Evolutionary conservation across 192 early-diverging fungal species (phyloP), one percentile per base, ranked within the genome.

Genomic region (Mycoemilia scoparia): DNA sequence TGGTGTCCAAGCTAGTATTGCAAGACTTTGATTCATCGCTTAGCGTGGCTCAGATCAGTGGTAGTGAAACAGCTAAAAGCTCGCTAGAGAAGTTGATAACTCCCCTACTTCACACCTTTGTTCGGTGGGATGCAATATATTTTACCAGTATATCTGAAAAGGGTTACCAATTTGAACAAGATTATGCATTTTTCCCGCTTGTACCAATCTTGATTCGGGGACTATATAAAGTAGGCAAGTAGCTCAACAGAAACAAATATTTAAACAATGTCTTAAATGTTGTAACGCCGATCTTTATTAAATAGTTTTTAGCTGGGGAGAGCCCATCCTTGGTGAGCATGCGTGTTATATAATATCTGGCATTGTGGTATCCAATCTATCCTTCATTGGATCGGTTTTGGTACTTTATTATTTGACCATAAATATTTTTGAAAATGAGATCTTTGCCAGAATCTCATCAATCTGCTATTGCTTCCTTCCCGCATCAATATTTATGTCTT

Each of bases 71-170:
- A 1, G 22, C 12, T 13, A 12, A 13, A 2, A 21, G 12, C 5
- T n/a, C 7, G 4, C 10, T 20, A 1, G 23, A 35, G 21, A 10
- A 29, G 21, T 2, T n/a, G 0, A 11, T 34, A n/a, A 32, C 26
- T n/a, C 18, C 24, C 20, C 38, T 45, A 34, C 41, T 54, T 14
- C 41, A 37, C 5, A 66, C 72, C 2, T 76, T 82, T 45, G 52
- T 87, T 5, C 63, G 84, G 4, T 95, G 90, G 90, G 90, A 95
- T 45, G 70, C 82, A 0, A 67, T 89, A 38, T 89, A 90, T 51
- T 88, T 87, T 62, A 36, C 77, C 15, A 63, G 76, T 26, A 78
- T 87, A 33, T 71, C 84, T 1, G 67, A 74, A 39, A 34, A 65
- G 15, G 79, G 79, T 2, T 95, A 95, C 43, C 46, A 70, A 1